A percentile compares a stretch with the other conserved stretches of the same genome.
Conservation (phyloP, 768 basidiomycete genomes). For the Holtermanniella nyarrowii region DNA sequence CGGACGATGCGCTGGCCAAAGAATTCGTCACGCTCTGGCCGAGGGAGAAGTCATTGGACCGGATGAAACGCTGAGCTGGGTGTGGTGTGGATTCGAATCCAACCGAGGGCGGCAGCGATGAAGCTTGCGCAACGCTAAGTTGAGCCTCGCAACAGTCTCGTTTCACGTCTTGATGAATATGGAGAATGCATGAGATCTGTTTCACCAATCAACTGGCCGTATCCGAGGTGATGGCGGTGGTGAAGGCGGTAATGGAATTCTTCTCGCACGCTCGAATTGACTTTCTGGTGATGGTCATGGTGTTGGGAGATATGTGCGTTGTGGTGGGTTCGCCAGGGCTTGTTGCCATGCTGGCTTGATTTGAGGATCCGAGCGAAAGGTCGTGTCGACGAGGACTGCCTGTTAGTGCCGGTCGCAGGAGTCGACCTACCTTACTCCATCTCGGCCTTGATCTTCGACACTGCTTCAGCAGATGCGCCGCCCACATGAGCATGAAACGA, state of each 20-base stretch:
- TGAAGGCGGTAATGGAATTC: constrained; percentile 24
- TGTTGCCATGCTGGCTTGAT: not conserved
- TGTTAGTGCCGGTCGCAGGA: not conserved
- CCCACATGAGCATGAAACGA: constrained; percentile 4
- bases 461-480: not conserved
- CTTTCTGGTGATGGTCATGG: not conserved
- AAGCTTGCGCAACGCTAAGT: no score
- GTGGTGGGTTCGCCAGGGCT: not conserved
- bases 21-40: not conserved
- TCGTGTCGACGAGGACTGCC: not conserved
- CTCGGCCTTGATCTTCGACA: constrained; percentile 2
- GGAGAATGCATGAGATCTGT: no score
- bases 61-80: not conserved
- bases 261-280: constrained; percentile 8
- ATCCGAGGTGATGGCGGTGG: constrained; percentile 13
- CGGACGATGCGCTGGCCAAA: not conserved
- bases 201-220: no score
- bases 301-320: not conserved
- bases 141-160: not conserved
- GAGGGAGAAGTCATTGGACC: not conserved
- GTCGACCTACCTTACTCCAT: not conserved
- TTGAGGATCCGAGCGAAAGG: not conserved
- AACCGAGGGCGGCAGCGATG: no score
- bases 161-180: not conserved
- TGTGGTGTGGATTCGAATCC: not conserved